Base-by-base conservation (phyloP, 495 filamentous ascomycete genomes). In the Xylaria bambusicola region DNA sequence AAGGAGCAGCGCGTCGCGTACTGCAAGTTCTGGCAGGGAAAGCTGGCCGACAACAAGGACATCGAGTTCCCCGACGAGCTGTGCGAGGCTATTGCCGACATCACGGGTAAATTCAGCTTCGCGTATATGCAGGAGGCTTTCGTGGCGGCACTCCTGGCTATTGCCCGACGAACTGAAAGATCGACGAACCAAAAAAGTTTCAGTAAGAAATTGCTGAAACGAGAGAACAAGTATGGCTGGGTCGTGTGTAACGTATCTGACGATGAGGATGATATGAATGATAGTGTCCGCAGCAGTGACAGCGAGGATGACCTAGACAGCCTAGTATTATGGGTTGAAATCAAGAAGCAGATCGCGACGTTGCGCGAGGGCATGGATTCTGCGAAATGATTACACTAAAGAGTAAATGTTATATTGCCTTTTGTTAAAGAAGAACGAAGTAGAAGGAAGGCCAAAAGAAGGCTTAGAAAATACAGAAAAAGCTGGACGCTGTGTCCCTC, bases 101-200 rank as follows among this genome's bases (percentile, higher is more conserved):
- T 85, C 52, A 88, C 84, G 0, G 72, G 78, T 13, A 79, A 75
- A 12, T 88, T 88, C 63, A 83, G 79, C 67, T 88, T 88, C 62
- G 86, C 86, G 0, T 87, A 87, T 53, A 72, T 88, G 63, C 81
- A 88, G 64, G 86, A 88, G 62, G 82, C 79, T 0, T 88, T 88
- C 48, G 80, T 88, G 1, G 80, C 84, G 4, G 79, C 83, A 0
- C 63, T 88, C 41, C 66, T 88, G 42, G 71, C 75, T 10, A 81
- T 87, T 31, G 80, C 76, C 0, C 64, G 71, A 23, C 64, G 62
- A 18, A 66, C 68, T 5, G 29, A 60, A 2, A 56, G 35, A 1
- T 31, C n/a, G 12, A 27, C 46, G 5, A n/a, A n/a, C n/a, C n/a
- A n/a, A n/a, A n/a, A n/a, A n/a, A 55, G 38, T 20, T 41, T 24